These are phyloP conservation scores for Rhizopogon vinicolor DNA, from an alignment of 768 basidiomycete genomes.

Conservation along the genomic window DNA sequence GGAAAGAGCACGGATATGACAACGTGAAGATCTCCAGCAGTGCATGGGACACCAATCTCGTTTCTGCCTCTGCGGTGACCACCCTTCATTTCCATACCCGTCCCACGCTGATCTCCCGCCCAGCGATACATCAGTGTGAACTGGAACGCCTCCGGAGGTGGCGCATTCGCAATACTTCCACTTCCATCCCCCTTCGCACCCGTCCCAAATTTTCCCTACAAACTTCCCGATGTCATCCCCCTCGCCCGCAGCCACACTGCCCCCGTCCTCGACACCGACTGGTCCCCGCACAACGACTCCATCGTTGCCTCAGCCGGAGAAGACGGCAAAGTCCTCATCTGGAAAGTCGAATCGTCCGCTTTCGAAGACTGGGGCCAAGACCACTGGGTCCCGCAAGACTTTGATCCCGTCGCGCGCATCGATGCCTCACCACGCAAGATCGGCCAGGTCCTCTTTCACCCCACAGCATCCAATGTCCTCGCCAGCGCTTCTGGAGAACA, in stretches of 20 bases:
- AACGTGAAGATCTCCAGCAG: slow-evolving; percentile 84
- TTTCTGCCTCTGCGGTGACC: slow-evolving; percentile 78
- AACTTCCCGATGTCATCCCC: slow-evolving; percentile 89
- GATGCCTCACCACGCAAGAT: slow-evolving; percentile 83
- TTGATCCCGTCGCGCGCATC: slow-evolving; percentile 81
- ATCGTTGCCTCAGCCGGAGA: slow-evolving; percentile 91
- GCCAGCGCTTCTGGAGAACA: slow-evolving; percentile 83
- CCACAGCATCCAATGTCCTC: slow-evolving; percentile 82
- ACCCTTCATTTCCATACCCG: slow-evolving; percentile 1
- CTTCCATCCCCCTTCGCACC: slow-evolving; percentile 67
- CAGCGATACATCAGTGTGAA: slow-evolving; percentile 88
- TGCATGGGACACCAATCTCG: slow-evolving; percentile 95
- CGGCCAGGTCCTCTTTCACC: slow-evolving; percentile 93
- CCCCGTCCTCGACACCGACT: slow-evolving; percentile 90
- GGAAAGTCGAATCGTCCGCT: slow-evolving; percentile 63
- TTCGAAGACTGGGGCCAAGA: slow-evolving; percentile 89
- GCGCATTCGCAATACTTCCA: slow-evolving; percentile 93
- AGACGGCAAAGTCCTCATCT: slow-evolving; percentile 90
- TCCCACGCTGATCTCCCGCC: slow-evolving; percentile 7
- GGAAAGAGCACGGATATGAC: slow-evolving; percentile 78
- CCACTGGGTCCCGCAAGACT: slow-evolving; percentile 75
- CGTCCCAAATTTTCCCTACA: slow-evolving; percentile 55
- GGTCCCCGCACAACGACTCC: slow-evolving; percentile 91
- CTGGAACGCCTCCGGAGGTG: slow-evolving; percentile 91
- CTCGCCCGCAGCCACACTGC: slow-evolving; percentile 85